Conservation (phyloP, 148 eudicot genomes). For the Drosera capensis region DNA sequence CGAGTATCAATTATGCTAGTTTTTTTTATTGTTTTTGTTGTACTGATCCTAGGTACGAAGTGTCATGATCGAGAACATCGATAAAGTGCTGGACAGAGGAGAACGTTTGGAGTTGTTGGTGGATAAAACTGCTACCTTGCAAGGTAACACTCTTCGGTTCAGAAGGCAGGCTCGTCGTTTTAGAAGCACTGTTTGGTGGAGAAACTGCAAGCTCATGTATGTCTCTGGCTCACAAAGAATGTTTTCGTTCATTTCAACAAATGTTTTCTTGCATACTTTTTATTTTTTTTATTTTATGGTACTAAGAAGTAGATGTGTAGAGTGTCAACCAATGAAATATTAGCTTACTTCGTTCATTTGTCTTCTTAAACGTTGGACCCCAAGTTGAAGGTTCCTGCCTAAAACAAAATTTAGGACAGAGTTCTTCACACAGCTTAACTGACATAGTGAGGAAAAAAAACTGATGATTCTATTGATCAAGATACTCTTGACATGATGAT, state of each 20-base stretch:
- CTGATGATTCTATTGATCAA: background rate
- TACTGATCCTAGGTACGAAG: slow-evolving; percentile 48
- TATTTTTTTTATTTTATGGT: background rate
- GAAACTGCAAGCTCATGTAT: slow-evolving; percentile 91
- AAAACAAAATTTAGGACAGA: too few species aligned
- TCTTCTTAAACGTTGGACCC: too few species aligned
- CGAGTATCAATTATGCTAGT: too few species aligned
- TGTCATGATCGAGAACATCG: slow-evolving; percentile 97
- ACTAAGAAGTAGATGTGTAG: too few species aligned
- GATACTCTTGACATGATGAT: background rate
- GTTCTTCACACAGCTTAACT: too few species aligned
- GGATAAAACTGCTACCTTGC: slow-evolving; percentile 74
- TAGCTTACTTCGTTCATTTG: too few species aligned
- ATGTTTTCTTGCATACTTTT: background rate
- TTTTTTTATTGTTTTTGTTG: too few species aligned
- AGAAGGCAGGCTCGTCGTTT: slow-evolving; percentile 90
- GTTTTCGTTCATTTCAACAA: background rate
- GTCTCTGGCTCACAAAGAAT: slow-evolving; percentile 16
- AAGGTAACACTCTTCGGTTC: slow-evolving; percentile 84
- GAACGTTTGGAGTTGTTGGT: slow-evolving; percentile 88
- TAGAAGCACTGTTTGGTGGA: slow-evolving; percentile 94
- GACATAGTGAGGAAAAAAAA: background rate
- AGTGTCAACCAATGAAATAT: too few species aligned
- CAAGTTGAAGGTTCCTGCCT: too few species aligned
- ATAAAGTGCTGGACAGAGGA: slow-evolving; percentile 93